These are phyloP conservation scores for Fusarium devonianum DNA, from an alignment of 2,329 filamentous ascomycete genomes.

Conservation along the genomic window DNA sequence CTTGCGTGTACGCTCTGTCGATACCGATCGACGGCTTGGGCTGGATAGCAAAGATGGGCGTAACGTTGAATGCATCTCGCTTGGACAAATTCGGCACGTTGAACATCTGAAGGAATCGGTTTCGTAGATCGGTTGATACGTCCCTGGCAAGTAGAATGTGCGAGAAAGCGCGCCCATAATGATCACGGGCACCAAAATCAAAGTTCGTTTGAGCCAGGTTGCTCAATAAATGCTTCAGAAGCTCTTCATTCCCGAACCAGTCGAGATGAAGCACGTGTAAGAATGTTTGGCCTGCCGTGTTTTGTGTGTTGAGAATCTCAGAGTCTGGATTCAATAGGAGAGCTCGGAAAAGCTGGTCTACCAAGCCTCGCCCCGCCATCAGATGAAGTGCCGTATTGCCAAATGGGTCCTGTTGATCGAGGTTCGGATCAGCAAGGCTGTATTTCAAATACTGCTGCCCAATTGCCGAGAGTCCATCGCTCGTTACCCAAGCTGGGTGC, in stretches of 20 bases:
- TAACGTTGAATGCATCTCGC: conserved; percentile 58
- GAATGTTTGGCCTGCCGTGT: conserved; percentile 58
- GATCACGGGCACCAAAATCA: conserved; percentile 51
- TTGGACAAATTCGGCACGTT: conserved; percentile 44
- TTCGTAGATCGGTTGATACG: conserved; percentile 45
- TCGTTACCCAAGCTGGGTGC: conserved; percentile 44
- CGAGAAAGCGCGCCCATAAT: conserved; percentile 62
- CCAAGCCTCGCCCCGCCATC: conserved; percentile 48
- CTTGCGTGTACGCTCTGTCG: conserved; percentile 5
- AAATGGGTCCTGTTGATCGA: conserved; percentile 49
- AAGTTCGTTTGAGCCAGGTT: conserved; percentile 34
- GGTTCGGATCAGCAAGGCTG: conserved; percentile 12
- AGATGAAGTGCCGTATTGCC: conserved; percentile 58
- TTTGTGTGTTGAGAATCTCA: conserved; percentile 42
- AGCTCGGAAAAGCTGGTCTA: conserved; percentile 42
- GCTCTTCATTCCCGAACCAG: conserved; percentile 45
- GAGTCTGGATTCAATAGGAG: conserved; percentile 29
- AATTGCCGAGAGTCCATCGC: conserved; percentile 32
- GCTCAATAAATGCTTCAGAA: conserved; percentile 42
- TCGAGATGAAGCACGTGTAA: conserved; percentile 52
- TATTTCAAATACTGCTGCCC: conserved; percentile 25
- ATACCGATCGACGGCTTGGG: conserved; percentile 13
- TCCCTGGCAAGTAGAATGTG: conserved; percentile 51
- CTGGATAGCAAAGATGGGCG: conserved; percentile 27
- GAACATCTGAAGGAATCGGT: conserved; percentile 39